phyloP scores from a whole-genome alignment of 2,329 filamentous ascomycete species.

The Endothia cerciana region DNA sequence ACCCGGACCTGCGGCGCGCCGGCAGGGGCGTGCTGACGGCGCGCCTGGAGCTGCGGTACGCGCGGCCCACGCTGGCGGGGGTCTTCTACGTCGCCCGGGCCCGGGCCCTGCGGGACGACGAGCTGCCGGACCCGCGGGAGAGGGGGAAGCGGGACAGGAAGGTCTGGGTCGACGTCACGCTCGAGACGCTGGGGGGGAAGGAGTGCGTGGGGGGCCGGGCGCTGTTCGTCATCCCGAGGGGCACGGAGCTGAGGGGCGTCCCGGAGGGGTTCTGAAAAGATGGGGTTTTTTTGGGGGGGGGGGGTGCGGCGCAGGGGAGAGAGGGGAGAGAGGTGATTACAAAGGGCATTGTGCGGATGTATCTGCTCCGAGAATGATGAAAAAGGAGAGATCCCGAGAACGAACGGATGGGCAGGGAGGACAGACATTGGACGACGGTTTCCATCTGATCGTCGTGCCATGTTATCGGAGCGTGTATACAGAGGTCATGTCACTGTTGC shows the following conservation, averaged over 20 bases:
- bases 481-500: no score
- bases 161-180: slow-evolving; percentile 55
- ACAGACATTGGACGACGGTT: no score
- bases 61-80: slow-evolving; percentile 60
- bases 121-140: slow-evolving; percentile 33
- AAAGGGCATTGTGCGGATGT: no score
- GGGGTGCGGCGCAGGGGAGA: no score
- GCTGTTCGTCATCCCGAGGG: slow-evolving; percentile 62
- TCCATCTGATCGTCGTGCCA: no score
- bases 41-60: slow-evolving; percentile 64
- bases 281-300: no score
- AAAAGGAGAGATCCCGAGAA: no score
- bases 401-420: no score
- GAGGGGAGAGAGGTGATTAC: no score
- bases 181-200: slow-evolving; percentile 59
- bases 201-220: slow-evolving; percentile 62
- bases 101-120: slow-evolving; percentile 43
- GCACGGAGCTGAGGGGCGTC: slow-evolving; percentile 44
- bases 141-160: slow-evolving; percentile 49
- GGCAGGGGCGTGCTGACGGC: slow-evolving; percentile 50
- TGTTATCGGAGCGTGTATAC: no score
- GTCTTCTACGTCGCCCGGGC: slow-evolving; percentile 67
- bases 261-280: slow-evolving; percentile 44
- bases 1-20: slow-evolving; percentile 53
- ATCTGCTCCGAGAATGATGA: no score